Evolutionary conservation across 192 early-diverging fungal genomes (phyloP).

Genomic region (Podila epicladia): DNA sequence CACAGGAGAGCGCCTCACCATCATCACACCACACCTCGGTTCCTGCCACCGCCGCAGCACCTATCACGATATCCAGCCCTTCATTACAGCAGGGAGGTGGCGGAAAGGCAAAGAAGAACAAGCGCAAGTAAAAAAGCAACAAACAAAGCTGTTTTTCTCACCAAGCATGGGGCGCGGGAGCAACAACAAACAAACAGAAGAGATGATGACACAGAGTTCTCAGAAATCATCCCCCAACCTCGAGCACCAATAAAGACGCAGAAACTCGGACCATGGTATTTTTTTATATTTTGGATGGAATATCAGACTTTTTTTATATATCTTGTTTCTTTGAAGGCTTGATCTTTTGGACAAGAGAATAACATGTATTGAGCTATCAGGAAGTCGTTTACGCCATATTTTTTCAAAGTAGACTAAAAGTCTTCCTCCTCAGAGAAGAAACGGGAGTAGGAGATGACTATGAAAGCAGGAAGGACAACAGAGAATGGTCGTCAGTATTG

Average conservation of each 20-base stretch:
- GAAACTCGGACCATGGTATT: too few relatives aligned
- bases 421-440: slow-evolving; percentile 65
- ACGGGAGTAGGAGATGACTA: slow-evolving; percentile 67
- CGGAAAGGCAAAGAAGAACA: slow-evolving; percentile 52
- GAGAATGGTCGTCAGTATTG: not conserved
- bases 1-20: slow-evolving; percentile 8
- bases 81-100: slow-evolving; percentile 43
- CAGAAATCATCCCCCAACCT: too few relatives aligned
- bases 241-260: too few relatives aligned
- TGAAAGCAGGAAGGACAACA: slow-evolving; percentile 3
- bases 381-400: too few relatives aligned
- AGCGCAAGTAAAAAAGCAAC: slow-evolving; percentile 26
- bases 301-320: not conserved
- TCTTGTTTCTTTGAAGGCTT: not conserved
- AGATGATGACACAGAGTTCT: too few relatives aligned
- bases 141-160: not conserved
- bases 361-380: too few relatives aligned
- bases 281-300: too few relatives aligned
- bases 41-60: slow-evolving; percentile 12
- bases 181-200: not conserved
- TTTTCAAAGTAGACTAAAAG: slow-evolving; percentile 47
- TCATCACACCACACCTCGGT: slow-evolving; percentile 1
- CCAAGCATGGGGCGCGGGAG: not conserved
- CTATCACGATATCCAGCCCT: slow-evolving; percentile 44
- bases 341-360: not conserved